These are phyloP conservation scores for Hypholoma fasciculare DNA, from an alignment of 768 basidiomycete genomes.

Conservation along the genomic window DNA sequence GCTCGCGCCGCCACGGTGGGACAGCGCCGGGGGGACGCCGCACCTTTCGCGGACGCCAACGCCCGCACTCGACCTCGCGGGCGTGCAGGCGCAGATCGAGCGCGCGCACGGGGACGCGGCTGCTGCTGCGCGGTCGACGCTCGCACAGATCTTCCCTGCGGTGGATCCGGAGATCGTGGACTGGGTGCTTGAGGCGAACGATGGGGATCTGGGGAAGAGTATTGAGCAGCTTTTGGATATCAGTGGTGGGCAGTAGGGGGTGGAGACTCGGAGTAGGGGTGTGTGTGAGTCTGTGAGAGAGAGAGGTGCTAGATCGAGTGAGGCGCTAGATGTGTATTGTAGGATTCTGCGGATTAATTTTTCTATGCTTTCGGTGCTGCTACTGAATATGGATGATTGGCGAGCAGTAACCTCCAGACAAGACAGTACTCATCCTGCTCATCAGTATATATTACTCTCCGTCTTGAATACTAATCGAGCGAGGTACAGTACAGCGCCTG, in stretches of 20 bases:
- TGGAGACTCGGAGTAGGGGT: too few species aligned
- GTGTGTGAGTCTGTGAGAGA: too few species aligned
- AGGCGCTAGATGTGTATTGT: too few species aligned
- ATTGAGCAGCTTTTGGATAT: constrained; percentile 87
- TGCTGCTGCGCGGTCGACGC: constrained; percentile 70
- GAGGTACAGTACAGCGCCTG: too few species aligned
- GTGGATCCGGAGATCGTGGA: constrained; percentile 84
- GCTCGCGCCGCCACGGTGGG: not conserved
- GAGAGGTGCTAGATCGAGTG: too few species aligned
- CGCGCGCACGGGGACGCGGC: constrained; percentile 72
- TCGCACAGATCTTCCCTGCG: constrained; percentile 86
- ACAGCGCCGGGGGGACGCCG: constrained; percentile 28
- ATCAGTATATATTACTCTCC: too few species aligned
- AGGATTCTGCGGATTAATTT: too few species aligned
- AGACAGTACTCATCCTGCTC: too few species aligned
- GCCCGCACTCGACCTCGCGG: constrained; percentile 66
- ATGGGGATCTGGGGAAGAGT: constrained; percentile 85
- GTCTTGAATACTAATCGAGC: too few species aligned
- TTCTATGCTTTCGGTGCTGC: too few species aligned
- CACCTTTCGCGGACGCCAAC: constrained; percentile 71
- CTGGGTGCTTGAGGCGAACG: constrained; percentile 87
- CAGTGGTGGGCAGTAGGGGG: constrained; percentile 31
- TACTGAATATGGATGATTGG: too few species aligned
- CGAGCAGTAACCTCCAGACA: too few species aligned
- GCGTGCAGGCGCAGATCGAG: constrained; percentile 78